These are phyloP conservation scores for Globisporangium splendens DNA, from an alignment of 352 stramenopile species.

Conservation along the genomic window DNA sequence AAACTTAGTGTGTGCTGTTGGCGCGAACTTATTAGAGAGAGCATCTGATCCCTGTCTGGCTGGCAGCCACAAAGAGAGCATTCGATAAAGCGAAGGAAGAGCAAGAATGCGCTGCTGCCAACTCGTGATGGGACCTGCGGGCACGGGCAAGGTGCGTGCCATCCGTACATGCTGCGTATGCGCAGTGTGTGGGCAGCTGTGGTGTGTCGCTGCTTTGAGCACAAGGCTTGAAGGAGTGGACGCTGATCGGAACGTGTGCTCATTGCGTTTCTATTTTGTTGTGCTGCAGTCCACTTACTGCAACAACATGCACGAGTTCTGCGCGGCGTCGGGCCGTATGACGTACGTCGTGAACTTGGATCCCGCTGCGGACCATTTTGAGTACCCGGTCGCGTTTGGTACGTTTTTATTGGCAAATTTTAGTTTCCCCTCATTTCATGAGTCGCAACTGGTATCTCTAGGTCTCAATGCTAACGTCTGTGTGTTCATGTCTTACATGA, in stretches of 20 bases:
- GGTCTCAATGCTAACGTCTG: not conserved
- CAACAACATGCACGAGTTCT: conserved; percentile 93
- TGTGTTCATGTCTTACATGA: conserved; percentile 5
- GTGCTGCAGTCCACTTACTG: conserved; percentile 87
- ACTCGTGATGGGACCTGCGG: conserved; percentile 89
- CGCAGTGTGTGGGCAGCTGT: not conserved
- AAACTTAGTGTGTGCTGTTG: too few species aligned
- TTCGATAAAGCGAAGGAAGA: not conserved
- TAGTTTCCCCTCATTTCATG: too few species aligned
- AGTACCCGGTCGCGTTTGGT: conserved; percentile 89
- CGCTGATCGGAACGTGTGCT: too few species aligned
- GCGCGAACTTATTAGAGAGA: too few species aligned
- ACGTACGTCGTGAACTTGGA: conserved; percentile 97
- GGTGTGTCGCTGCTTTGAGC: too few species aligned
- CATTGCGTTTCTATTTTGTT: conserved; percentile 3
- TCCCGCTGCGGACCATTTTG: conserved; percentile 90
- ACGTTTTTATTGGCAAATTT: conserved; percentile 11
- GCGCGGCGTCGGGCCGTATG: conserved; percentile 75
- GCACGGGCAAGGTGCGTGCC: conserved; percentile 81
- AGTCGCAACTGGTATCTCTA: too few species aligned
- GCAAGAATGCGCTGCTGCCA: conserved; percentile 82
- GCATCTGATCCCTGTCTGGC: too few species aligned
- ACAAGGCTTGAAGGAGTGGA: not conserved
- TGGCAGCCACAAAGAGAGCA: too few species aligned
- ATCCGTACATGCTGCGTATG: not conserved